Base-by-base conservation (phyloP, 139 green algal species). In the Marvania coccoides region DNA sequence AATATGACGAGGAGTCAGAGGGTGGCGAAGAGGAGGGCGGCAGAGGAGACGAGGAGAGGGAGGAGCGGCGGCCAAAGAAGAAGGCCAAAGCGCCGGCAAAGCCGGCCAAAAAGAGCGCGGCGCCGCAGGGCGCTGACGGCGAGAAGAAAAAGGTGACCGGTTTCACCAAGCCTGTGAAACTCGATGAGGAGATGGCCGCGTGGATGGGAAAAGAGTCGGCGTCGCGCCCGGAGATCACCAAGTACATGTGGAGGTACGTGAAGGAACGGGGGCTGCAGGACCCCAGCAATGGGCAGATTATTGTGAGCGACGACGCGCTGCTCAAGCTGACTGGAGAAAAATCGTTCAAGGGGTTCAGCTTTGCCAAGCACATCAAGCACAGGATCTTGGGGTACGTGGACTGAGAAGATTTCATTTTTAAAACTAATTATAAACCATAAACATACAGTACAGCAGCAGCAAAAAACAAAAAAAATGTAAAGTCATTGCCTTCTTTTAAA, bases 221-320 rank as follows among this genome's bases (percentile, higher is more conserved):
- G 48, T 72, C 31, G 23, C 55, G 83, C 3, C 56, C 71, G 1
- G 75, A 81, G 10, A 68, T 89, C 36, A 82, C 69, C 2, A 82
- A 79, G 53, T 73, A 69, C 45, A 74, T 89, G 34, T 89, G 69
- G 71, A 31, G 42, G 0, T 87, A 87, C 71, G 33, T 77, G 51
- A 84, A 74, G 46, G 31, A 71, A 34, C 28, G 74, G 3, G 65
- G 69, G 28, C 46, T 75, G 60, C 65, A 82, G 68, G 76, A 83
- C 45, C 76, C 76, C 7, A 39, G 24, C 3, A 59, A 83, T 59
- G 63, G 66, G 39, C 19, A 28, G 19, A 58, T 58, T 19, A 65
- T 79, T 1, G 12, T 78, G 6, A 39, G 51, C 1, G 76, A 83
- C 51, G 76, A 74, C 12, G 53, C 55, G 8, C 58, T 83, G 15